Base-by-base conservation (phyloP, 2,329 filamentous ascomycete species). In the Paracorniculantispora psalliotae region DNA sequence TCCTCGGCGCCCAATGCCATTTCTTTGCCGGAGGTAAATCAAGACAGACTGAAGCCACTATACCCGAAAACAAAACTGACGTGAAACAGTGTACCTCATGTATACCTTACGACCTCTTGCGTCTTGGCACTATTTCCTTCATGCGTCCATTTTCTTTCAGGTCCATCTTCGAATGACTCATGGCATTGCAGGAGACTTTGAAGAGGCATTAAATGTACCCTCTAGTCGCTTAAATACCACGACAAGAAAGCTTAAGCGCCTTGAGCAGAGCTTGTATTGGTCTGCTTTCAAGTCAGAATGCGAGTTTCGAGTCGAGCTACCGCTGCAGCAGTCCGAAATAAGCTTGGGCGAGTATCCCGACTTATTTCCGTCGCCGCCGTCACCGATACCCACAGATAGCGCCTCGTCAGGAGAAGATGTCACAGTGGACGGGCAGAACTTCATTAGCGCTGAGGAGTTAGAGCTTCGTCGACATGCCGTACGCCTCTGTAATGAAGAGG, bases 261-360 rank as follows among this genome's bases (percentile, higher is more conserved):
- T 76, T 2, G 73, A 76, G 61, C 73, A 77, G 59, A 67, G 73
- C 37, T 62, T 77, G 1, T 76, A 75, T 63, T 77, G 74, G 74
- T 73, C 71, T 8, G 75, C 73, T 54, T 76, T 75, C 66, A 77
- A 77, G 63, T 74, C 74, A 1, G 74, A 77, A 62, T 72, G 70
- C 59, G 73, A 76, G 60, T 68, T 75, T 5, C 70, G 73, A 6
- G 69, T 72, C n/a, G 73, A 75, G 59, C 66, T 77, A 12, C 67
- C 71, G 2, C 63, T 75, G 1, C 72, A 72, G 12, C 68, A 73
- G 47, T 70, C 71, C 1, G 71, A 70, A 3, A 69, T 75, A 26
- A 68, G 68, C 5, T 66, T 68, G 5, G 67, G 68, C 33, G 67
- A 72, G 47, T 74, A 73, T 57, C 73, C 74, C 8, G 64, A 67